Conservation (phyloP, 2,329 filamentous ascomycete species). For the Botrytis tulipae region DNA sequence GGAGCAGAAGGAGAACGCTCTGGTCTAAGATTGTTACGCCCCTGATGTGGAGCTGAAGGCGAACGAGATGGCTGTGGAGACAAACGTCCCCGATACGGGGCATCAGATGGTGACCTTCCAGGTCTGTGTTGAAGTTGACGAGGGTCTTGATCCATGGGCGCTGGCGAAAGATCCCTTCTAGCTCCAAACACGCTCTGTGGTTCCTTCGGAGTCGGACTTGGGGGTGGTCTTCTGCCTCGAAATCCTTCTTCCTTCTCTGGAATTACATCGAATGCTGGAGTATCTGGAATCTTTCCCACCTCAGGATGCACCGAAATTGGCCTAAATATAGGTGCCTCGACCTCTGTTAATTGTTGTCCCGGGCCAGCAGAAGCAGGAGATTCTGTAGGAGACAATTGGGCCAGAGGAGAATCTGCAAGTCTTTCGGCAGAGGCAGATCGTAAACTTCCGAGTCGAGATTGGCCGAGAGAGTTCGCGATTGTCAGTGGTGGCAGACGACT, state of each 20-base stretch:
- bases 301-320: conserved; percentile 74
- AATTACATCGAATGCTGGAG: conserved; percentile 24
- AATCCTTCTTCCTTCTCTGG: conserved; percentile 28
- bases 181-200: conserved; percentile 46
- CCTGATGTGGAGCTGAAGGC: conserved; percentile 13
- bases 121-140: conserved; percentile 1
- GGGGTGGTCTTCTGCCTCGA: neutral
- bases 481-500: conserved; percentile 83
- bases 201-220: conserved; percentile 14
- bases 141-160: conserved; percentile 25
- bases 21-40: conserved; percentile 2
- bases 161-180: conserved; percentile 58
- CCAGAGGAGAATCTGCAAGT: conserved; percentile 35
- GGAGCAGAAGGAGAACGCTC: conserved; percentile 18
- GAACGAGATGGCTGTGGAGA: conserved; percentile 17
- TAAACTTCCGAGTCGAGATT: conserved; percentile 77
- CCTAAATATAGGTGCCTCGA: conserved; percentile 53
- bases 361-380: conserved; percentile 36
- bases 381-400: neutral
- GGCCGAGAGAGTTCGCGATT: conserved; percentile 76
- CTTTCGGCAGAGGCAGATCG: conserved; percentile 67
- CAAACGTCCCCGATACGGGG: conserved; percentile 4
- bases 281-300: conserved; percentile 51
- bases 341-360: conserved; percentile 52
- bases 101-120: conserved; percentile 15